These are phyloP conservation scores for Purshia tridentata DNA, from an alignment of 306 rosid genomes.

Conservation along the genomic window DNA sequence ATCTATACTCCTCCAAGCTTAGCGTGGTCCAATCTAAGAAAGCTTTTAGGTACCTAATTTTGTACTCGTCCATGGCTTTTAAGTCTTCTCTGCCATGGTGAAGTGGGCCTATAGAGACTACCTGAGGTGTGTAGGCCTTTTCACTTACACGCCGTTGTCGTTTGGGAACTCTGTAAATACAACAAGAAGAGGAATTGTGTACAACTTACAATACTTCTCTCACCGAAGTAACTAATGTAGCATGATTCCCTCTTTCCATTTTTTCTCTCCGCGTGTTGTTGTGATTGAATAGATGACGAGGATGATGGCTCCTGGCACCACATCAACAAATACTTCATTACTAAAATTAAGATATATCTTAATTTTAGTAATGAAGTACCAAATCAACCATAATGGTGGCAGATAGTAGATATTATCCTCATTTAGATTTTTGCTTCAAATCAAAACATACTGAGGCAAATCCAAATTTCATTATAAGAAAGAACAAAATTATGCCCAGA, in stretches of 20 bases:
- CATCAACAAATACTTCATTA: not conserved
- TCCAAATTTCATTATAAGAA: not conserved
- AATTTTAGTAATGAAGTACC: too few species aligned
- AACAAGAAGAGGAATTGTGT: not conserved
- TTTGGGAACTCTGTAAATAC: constrained; percentile 22
- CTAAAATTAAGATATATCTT: not conserved
- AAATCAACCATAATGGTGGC: too few species aligned
- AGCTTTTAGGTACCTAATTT: constrained; percentile 14
- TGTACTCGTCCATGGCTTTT: constrained; percentile 24
- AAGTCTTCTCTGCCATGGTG: constrained; percentile 12
- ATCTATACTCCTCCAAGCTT: not conserved
- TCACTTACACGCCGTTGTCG: constrained; percentile 12
- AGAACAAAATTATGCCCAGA: too few species aligned
- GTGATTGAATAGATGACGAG: too few species aligned
- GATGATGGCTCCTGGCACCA: not conserved
- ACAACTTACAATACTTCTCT: not conserved
- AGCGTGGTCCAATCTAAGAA: not conserved
- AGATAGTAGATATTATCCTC: not conserved
- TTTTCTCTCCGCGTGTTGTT: not conserved
- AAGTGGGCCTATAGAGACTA: constrained; percentile 30
- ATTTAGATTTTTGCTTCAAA: not conserved
- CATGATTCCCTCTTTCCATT: not conserved
- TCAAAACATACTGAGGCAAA: not conserved
- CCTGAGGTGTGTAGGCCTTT: constrained; percentile 26
- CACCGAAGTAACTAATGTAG: not conserved